Conservation (phyloP, 208 protist species). For the Acanthamoeba culbertsoni region DNA sequence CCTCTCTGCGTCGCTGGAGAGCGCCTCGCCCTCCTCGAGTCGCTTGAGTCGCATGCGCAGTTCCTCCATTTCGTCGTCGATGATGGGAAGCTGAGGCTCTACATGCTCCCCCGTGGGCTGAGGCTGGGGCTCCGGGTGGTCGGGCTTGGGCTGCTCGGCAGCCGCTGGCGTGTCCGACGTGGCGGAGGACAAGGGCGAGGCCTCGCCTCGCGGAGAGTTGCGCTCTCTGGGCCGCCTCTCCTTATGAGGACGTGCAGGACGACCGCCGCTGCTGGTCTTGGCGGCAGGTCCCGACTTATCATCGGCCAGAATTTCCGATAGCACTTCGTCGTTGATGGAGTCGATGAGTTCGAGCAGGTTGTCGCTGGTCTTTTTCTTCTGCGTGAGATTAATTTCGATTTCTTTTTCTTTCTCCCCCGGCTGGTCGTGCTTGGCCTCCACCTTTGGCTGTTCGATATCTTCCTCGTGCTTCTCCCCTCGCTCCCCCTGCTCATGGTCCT, state of each 20-base stretch:
- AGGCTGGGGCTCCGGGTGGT: neutral
- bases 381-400: too few relatives aligned
- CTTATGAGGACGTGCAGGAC: neutral
- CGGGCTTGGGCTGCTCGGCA: neutral
- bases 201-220: neutral
- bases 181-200: neutral
- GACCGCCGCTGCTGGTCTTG: neutral
- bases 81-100: neutral
- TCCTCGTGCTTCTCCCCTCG: neutral
- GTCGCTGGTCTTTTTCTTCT: neutral
- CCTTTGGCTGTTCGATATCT: neutral
- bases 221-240: neutral
- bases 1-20: neutral
- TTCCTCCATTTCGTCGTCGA: constrained; percentile 21
- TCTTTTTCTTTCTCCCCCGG: neutral
- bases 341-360: neutral
- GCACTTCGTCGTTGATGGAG: constrained; percentile 1
- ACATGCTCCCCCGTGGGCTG: too few relatives aligned
- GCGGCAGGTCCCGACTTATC: neutral
- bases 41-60: neutral
- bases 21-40: neutral
- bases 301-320: neutral
- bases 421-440: neutral
- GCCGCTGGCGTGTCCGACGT: neutral
- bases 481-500: neutral